A percentile compares a stretch with the other conserved stretches of the same genome.
Evolutionary conservation across 108 stramenopile species (phyloP).

Genomic region (Pseudonitzschia delicatissima): DNA sequence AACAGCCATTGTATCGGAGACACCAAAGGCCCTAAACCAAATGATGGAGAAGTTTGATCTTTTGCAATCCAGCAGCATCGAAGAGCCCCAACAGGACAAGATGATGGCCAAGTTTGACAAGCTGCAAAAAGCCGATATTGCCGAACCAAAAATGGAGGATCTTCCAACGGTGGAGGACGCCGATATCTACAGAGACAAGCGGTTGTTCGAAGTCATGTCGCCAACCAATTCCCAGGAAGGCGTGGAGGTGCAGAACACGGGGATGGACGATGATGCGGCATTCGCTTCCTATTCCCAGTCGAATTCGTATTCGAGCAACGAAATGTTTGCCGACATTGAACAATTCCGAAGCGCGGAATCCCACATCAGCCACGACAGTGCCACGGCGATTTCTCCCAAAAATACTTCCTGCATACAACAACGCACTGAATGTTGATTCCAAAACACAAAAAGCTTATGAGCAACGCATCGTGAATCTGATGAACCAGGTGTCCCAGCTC

Average conservation of each 20-base stretch:
- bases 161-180: background rate
- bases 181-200: background rate
- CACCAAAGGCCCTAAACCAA: background rate
- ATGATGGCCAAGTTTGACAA: background rate
- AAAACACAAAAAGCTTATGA: background rate
- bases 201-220: background rate
- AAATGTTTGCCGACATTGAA: conserved; percentile 1
- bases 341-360: conserved; percentile 1
- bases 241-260: background rate
- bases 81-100: background rate
- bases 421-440: background rate
- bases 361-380: background rate
- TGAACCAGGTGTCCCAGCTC: background rate
- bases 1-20: too few species aligned
- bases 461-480: background rate
- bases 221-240: background rate
- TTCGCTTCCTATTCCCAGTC: background rate
- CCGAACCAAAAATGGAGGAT: too few species aligned
- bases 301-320: background rate
- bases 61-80: background rate
- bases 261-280: background rate
- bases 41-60: conserved; percentile 10
- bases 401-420: too few species aligned
- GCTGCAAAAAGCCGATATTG: background rate
- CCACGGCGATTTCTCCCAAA: too few species aligned